phyloP scores from a whole-genome alignment of 1,284 basidiomycete species.

The Rhodofomes roseus region DNA sequence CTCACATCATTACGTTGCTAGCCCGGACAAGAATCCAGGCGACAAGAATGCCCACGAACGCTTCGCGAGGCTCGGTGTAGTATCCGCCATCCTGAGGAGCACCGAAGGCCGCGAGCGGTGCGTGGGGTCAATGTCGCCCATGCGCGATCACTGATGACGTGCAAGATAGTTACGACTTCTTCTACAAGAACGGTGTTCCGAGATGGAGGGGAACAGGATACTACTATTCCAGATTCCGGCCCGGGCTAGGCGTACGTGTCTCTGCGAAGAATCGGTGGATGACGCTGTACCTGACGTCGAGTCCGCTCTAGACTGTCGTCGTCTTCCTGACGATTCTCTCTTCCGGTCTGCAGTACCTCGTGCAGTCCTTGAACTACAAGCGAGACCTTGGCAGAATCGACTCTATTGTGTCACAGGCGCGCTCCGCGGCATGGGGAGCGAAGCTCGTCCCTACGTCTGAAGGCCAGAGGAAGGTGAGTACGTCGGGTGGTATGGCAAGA shows the following conservation, averaged over 20 bases:
- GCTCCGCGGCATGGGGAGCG: conserved; percentile 71
- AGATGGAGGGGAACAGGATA: conserved; percentile 87
- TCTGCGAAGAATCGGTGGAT: neutral
- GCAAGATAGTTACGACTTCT: conserved; percentile 74
- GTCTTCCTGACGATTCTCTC: conserved; percentile 74
- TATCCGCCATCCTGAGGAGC: conserved; percentile 78
- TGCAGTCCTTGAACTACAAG: conserved; percentile 74
- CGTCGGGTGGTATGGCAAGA: neutral
- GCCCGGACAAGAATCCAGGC: conserved; percentile 91
- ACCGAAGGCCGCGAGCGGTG: conserved; percentile 74
- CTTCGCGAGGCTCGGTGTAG: conserved; percentile 86
- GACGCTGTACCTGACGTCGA: conserved; percentile 7
- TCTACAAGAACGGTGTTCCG: conserved; percentile 89
- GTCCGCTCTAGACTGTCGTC: conserved; percentile 55
- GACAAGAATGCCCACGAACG: conserved; percentile 80
- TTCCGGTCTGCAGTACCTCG: conserved; percentile 74
- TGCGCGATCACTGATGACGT: neutral
- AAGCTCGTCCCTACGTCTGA: conserved; percentile 55
- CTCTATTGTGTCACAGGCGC: conserved; percentile 60
- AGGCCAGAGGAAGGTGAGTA: conserved; percentile 59
- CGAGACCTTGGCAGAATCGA: conserved; percentile 71
- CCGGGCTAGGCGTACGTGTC: conserved; percentile 70
- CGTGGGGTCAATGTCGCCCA: conserved; percentile 22
- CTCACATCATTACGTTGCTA: conserved; percentile 27
- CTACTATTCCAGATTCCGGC: conserved; percentile 91